These are phyloP conservation scores for Stemphylium lycopersici DNA, from an alignment of 2,329 filamentous ascomycete genomes.

Conservation along the genomic window DNA sequence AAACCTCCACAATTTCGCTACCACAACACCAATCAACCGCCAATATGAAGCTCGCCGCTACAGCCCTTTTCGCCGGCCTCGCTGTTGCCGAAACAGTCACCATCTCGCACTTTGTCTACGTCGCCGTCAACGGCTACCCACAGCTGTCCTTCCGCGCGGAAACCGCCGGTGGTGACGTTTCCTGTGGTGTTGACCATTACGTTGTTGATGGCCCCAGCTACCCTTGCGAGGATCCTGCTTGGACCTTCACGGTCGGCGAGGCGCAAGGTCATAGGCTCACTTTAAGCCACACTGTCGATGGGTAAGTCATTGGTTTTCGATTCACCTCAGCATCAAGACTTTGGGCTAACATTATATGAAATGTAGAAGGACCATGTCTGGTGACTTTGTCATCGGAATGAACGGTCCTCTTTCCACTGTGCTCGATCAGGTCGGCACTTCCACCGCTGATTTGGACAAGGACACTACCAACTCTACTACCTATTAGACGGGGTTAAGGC, in stretches of 20 bases:
- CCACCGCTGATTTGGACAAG: neutral
- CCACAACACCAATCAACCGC: neutral
- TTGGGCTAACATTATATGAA: neutral
- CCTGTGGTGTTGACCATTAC: neutral
- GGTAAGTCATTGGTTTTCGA: neutral
- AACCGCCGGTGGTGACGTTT: neutral
- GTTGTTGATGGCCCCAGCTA: neutral
- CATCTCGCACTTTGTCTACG: neutral
- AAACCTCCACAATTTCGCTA: neutral
- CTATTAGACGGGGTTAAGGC: no score
- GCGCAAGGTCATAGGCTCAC: neutral
- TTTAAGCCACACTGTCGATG: neutral
- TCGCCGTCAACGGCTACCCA: constrained; percentile 1
- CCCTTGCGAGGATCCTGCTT: neutral
- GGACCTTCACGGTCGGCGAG: neutral
- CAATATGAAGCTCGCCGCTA: constrained; percentile 1
- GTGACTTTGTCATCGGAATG: neutral
- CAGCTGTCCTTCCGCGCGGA: neutral
- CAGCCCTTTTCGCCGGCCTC: constrained; percentile 2
- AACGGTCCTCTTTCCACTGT: constrained; percentile 2
- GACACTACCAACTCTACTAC: no score
- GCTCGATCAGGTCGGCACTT: neutral
- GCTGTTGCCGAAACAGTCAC: neutral
- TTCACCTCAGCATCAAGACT: neutral
- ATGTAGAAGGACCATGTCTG: neutral